phyloP scores from a whole-genome alignment of 306 rosid species.

The Cercis canadensis region DNA sequence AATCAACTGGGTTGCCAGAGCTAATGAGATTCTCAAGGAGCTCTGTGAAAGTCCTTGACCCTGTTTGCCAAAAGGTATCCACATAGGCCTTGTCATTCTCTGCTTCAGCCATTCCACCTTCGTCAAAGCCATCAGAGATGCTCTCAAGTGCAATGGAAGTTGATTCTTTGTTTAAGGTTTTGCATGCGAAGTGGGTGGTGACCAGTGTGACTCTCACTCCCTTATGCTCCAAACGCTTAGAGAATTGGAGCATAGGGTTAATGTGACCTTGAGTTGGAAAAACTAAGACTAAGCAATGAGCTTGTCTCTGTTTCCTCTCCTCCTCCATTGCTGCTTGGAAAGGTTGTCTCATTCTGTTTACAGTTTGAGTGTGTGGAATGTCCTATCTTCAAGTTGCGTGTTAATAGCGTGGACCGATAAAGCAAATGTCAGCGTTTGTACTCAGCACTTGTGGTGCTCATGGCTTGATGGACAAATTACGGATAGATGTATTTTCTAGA shows the following conservation, averaged over 20 bases:
- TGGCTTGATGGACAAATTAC: too few species aligned
- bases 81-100: conserved; percentile 13
- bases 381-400: too few species aligned
- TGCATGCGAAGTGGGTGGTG: conserved; percentile 16
- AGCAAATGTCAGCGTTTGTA: too few species aligned
- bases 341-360: too few species aligned
- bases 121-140: conserved; percentile 40
- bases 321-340: not conserved
- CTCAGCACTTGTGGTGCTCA: too few species aligned
- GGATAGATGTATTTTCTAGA: too few species aligned
- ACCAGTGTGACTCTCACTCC: conserved; percentile 32
- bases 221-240: conserved; percentile 32
- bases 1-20: conserved; percentile 10
- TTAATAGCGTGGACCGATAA: too few species aligned
- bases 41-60: conserved; percentile 4
- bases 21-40: conserved; percentile 2
- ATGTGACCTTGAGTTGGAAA: conserved; percentile 41
- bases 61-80: conserved; percentile 6
- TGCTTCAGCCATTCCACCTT: not conserved
- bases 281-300: conserved; percentile 27
- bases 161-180: not conserved
- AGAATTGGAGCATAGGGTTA: conserved; percentile 44
- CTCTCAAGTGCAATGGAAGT: conserved; percentile 30
- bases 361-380: too few species aligned
- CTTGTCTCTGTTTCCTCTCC: not conserved